Evolutionary conservation across 1,284 basidiomycete species (phyloP), one percentile per base, ranked within the genome.

Genomic region (Puccinia hordei): DNA sequence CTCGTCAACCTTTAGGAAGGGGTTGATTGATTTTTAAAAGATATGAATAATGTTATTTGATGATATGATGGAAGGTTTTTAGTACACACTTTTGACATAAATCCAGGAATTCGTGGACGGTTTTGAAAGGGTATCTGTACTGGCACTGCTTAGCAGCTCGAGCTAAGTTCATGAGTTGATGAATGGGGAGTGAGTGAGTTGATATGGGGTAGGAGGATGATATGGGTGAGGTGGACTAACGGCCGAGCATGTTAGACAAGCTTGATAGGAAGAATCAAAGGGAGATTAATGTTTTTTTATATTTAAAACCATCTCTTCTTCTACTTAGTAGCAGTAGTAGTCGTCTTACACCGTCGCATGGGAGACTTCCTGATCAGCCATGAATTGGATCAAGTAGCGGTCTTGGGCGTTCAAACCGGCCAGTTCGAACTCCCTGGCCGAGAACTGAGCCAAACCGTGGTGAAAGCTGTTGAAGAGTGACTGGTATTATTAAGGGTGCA

Each of bases 111-210:
- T 89, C 88, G 63, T 87, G 87, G 17, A 91, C 90, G 41, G 87
- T 89, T 19, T 87, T 85, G 86, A 90, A 90, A 5, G 89, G 87
- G 84, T 91, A 91, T 17, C 86, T 85, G 85, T 91, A 91, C n/a
- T 87, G 88, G 87, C 90, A 91, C 55, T 86, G 88, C 83, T 88
- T 87, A 0, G 88, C 87, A 6, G 87, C 88, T 51, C 82, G 83
- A 38, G 83, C 84, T 73, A 38, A n/a, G n/a, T n/a, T 46, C 72
- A 74, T 41, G 38, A 12, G 4, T 41, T 41, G 38, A n/a, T n/a
- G n/a, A n/a, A n/a, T n/a, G n/a, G n/a, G n/a, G n/a, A n/a, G n/a
- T n/a, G n/a, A n/a, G n/a, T n/a, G n/a, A n/a, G n/a, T n/a, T n/a
- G n/a, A n/a, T n/a, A n/a, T n/a, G n/a, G n/a, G n/a, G n/a, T n/a